phyloP scores from a whole-genome alignment of 345 rosid species.

The Sisymbrium altissimum region DNA sequence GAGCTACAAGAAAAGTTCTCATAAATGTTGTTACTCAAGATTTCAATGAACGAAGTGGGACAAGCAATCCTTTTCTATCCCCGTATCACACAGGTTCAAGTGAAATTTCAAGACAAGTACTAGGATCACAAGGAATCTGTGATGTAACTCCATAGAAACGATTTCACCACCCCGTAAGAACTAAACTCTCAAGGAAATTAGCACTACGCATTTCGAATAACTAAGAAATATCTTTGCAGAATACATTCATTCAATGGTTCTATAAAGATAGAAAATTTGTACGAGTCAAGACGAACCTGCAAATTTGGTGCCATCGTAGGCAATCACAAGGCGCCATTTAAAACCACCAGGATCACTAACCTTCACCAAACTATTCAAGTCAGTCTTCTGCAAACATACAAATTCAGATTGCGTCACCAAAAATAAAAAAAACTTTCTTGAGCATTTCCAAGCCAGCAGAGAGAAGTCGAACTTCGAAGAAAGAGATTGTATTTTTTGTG shows the following conservation, averaged over 20 bases:
- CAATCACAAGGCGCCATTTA: slow-evolving; percentile 83
- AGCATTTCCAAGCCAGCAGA: not conserved
- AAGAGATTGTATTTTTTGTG: not conserved
- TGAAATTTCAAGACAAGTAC: not conserved
- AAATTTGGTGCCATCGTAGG: slow-evolving; percentile 78
- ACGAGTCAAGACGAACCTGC: slow-evolving; percentile 43
- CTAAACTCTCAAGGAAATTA: not conserved
- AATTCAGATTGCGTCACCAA: not conserved
- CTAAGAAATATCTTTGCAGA: not conserved
- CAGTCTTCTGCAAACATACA: slow-evolving; percentile 17
- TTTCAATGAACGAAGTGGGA: not conserved
- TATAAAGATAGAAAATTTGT: not conserved
- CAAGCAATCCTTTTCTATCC: not conserved
- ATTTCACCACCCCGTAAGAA: not conserved
- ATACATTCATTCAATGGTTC: not conserved
- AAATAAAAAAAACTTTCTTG: not conserved
- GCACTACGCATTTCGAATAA: not conserved
- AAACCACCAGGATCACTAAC: slow-evolving; percentile 27
- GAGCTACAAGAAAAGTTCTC: not conserved
- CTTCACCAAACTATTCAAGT: slow-evolving; percentile 25
- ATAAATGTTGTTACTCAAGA: not conserved
- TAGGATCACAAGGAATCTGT: not conserved
- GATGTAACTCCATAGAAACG: not conserved
- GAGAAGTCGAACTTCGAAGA: not conserved
- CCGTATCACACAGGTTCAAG: slow-evolving; percentile 1